phyloP scores from a whole-genome alignment of 225 moss, liverwort and hornwort genomes.

The Marchantia polymorpha region DNA sequence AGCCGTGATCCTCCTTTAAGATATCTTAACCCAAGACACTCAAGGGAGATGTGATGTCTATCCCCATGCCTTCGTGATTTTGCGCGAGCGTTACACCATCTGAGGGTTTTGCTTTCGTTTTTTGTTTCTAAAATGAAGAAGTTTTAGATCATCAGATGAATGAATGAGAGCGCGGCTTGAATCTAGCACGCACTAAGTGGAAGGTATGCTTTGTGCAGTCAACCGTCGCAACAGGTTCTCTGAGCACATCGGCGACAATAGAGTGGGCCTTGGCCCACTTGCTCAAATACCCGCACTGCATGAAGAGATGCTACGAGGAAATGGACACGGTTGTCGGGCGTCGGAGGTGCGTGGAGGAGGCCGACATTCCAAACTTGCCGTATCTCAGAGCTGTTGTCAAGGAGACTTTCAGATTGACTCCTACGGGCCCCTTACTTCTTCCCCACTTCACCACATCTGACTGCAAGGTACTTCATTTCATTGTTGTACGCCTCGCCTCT shows the following conservation, averaged over 20 bases:
- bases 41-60: too few species aligned
- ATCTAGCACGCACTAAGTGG: neutral
- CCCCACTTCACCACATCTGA: conserved; percentile 39
- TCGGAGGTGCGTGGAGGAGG: conserved; percentile 27
- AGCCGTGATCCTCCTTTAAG: too few species aligned
- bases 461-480: conserved; percentile 13
- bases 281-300: conserved; percentile 15
- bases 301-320: conserved; percentile 35
- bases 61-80: too few species aligned
- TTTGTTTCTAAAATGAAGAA: too few species aligned
- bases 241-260: conserved; percentile 20
- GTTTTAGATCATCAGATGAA: too few species aligned
- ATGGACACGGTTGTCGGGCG: conserved; percentile 31
- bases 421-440: conserved; percentile 30
- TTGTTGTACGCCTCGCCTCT: neutral
- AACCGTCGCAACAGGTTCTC: conserved; percentile 14
- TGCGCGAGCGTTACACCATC: too few species aligned
- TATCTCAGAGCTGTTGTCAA: conserved; percentile 51
- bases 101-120: too few species aligned
- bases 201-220: neutral
- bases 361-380: conserved; percentile 34
- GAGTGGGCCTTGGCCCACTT: conserved; percentile 48
- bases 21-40: too few species aligned
- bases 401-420: conserved; percentile 44
- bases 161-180: too few species aligned